Base-by-base conservation (phyloP, 805 yeast genomes). In the Zygosaccharomyces pseudorouxii region DNA sequence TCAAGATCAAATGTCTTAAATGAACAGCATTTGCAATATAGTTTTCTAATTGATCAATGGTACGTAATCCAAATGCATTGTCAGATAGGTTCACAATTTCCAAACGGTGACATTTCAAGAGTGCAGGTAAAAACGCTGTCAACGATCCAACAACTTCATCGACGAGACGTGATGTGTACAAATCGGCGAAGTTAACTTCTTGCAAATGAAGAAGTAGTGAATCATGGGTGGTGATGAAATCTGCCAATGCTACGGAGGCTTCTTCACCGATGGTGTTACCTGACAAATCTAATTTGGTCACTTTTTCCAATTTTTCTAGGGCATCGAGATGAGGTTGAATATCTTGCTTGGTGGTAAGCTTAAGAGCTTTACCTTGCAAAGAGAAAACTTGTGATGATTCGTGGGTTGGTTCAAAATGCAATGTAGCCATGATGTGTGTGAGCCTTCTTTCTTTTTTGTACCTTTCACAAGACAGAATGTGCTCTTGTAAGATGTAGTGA, bases 231-330 rank as follows among this genome's bases (percentile, higher is more conserved):
- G 72, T 54, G 53, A 82, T 67, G 8, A 79, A 76, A 39, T 77
- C 72, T 33, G 92, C 87, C 43, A 93, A 70, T 22, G 78, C 77
- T 59, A 78, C 74, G 30, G 95, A 86, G 4, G 97, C 96, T 39
- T 82, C 96, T 49, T 89, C 84, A 50, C 98, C 97, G 54, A 90
- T 81, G 27, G 99, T 90, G 72, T 92, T 93, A 55, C 99, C 99
- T 6, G 90, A 82, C 49, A 93, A 74, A 66, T 89, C 95, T 38
- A 90, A 73, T 58, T 79, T 81, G 33, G 76, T 78, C 33, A 69
- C 60, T 42, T 57, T 67, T 23, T 53, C 49, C 36, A 66, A 48
- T 40, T 57, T 60, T 20, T 67, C 62, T 49, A 93, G 72, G 54
- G 81, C 85, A 11, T 76, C 76, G 19, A 86, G 65, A 58, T 80